Evolutionary conservation across 768 basidiomycete genomes (phyloP), one percentile per base, ranked within the genome.

Genomic region (Russula foetens): DNA sequence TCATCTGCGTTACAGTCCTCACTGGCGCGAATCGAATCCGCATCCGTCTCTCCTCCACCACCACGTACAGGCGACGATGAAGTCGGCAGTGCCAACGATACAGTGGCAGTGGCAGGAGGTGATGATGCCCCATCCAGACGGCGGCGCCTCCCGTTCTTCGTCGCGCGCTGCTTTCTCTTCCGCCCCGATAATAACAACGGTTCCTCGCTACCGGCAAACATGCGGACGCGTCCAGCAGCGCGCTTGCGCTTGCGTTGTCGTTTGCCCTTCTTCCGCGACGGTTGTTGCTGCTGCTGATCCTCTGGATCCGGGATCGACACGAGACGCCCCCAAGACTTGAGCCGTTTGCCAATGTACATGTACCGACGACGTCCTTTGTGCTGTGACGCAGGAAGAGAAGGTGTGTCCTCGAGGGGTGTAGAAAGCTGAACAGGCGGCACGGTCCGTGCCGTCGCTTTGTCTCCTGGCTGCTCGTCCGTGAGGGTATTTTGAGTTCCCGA

Each of bases 341-440:
- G 62, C 33, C 29, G 47, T 54, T 60, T 50, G 14, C 58, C 52
- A 2, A 60, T 54, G 8, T 54, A 59, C 9, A 21, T 28, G 23
- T 50, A 21, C 21, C 3, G 41, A 1, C 21, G 52, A 12, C n/a
- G 21, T 19, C 11, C 8, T 35, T 35, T 35, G 11, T 35, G 35
- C 9, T 5, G 35, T 35, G 11, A 11, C 9, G 35, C 35, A 21
- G 57, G 23, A 21, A 41, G n/a, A 21, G 47, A 29, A 7, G 52
- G 9, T 33, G 31, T 33, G 31, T 33, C 31, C 31, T 4, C 31
- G 4, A 12, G 9, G 35, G 4, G 4, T 35, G 35, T 12, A 11
- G 35, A 5, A 35, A 11, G 35, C 35, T 35, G 35, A 35, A 12
- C 2, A 11, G 35, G n/a, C n/a, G n/a, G n/a, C n/a, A n/a, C n/a